Percentiles rank a stretch among this genome's conserved stretches.
Conservation (phyloP, 2,329 filamentous ascomycete genomes). For the Botryotinia calthae region DNA sequence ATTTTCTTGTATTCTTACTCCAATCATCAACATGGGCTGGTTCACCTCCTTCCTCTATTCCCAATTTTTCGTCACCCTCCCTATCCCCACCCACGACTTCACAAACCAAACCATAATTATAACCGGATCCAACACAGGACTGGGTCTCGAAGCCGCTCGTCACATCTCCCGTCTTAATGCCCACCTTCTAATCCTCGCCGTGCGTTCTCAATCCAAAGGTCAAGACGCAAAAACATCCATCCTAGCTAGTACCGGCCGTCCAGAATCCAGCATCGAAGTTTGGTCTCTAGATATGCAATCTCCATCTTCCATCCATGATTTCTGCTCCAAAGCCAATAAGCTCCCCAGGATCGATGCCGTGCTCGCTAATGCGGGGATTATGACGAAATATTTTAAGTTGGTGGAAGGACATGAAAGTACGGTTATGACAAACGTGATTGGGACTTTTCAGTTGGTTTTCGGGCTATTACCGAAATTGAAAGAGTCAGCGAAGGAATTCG, state of each 20-base stretch:
- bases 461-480: slow-evolving; percentile 33
- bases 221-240: slow-evolving; percentile 38
- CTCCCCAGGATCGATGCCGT: slow-evolving; percentile 46
- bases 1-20: neutral
- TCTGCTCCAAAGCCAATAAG: slow-evolving; percentile 23
- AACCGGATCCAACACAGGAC: slow-evolving; percentile 20
- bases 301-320: slow-evolving; percentile 25
- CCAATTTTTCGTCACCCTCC: slow-evolving; percentile 23
- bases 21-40: neutral
- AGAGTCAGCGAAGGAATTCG: slow-evolving; percentile 21
- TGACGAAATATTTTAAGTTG: neutral
- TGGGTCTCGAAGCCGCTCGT: slow-evolving; percentile 39
- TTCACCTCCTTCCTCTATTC: slow-evolving; percentile 24
- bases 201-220: slow-evolving; percentile 42
- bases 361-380: slow-evolving; percentile 40
- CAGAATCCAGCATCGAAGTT: slow-evolving; percentile 25
- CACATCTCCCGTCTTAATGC: slow-evolving; percentile 39
- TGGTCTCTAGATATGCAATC: slow-evolving; percentile 30
- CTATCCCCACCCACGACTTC: slow-evolving; percentile 22
- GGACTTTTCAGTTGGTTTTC: slow-evolving; percentile 35
- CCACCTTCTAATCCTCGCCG: slow-evolving; percentile 43
- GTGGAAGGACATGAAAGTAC: slow-evolving; percentile 28
- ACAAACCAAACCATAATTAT: slow-evolving; percentile 18
- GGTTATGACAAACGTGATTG: slow-evolving; percentile 35
- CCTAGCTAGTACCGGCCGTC: slow-evolving; percentile 22